phyloP scores from a whole-genome alignment of 345 rosid species.

The Citrus trifoliata region DNA sequence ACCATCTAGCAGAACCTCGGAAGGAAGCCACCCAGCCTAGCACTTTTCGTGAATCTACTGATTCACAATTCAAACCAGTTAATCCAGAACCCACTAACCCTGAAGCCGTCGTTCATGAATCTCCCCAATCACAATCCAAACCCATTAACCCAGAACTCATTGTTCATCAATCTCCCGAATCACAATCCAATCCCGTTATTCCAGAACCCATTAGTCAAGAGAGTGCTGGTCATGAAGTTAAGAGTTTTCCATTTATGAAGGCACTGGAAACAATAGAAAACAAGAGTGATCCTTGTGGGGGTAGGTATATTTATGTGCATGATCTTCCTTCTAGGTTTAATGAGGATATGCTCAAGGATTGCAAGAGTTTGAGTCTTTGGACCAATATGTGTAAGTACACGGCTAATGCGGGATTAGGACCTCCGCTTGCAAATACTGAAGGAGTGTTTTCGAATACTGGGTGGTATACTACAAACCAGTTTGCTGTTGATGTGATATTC shows the following conservation, averaged over 20 bases:
- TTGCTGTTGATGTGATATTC: conserved; percentile 85
- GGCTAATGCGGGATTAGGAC: conserved; percentile 75
- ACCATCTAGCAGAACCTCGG: conserved; percentile 3
- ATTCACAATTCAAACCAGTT: conserved; percentile 18
- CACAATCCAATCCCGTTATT: neutral
- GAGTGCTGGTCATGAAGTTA: conserved; percentile 9
- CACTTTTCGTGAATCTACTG: conserved; percentile 31
- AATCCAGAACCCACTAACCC: neutral
- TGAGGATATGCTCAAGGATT: conserved; percentile 80
- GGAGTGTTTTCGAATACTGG: conserved; percentile 78
- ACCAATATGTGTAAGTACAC: conserved; percentile 92
- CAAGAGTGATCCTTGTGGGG: conserved; percentile 80
- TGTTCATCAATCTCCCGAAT: neutral
- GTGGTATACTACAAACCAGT: conserved; percentile 90
- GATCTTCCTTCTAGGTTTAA: conserved; percentile 76
- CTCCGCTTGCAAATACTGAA: conserved; percentile 72
- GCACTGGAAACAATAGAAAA: conserved; percentile 74
- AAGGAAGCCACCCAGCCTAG: conserved; percentile 3
- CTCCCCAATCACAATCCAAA: conserved; percentile 15
- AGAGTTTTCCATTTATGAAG: conserved; percentile 48
- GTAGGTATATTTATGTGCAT: conserved; percentile 79
- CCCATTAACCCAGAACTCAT: neutral
- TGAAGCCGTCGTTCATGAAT: conserved; percentile 12
- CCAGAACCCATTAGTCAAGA: neutral
- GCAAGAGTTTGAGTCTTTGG: conserved; percentile 83